These are phyloP conservation scores for Wickerhamomyces xylosicus DNA, from an alignment of 805 yeast genomes.

Conservation along the genomic window DNA sequence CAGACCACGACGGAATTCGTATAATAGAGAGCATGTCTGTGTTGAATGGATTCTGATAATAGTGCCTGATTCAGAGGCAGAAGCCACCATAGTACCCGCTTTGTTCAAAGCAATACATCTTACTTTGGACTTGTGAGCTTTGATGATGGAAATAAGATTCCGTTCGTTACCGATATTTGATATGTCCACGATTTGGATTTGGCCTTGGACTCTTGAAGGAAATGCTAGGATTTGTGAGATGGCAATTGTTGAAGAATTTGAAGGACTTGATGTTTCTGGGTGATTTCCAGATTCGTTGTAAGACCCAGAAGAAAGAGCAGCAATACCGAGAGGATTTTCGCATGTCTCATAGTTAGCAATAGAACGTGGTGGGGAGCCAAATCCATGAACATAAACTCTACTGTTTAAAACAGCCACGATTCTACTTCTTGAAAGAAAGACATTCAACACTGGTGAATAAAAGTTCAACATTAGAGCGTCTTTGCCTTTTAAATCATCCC, in stretches of 20 bases:
- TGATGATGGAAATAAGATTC: constrained; percentile 55
- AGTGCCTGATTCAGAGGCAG: constrained; percentile 79
- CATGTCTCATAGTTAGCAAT: constrained; percentile 24
- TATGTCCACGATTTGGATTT: constrained; percentile 69
- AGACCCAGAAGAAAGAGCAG: constrained; percentile 18
- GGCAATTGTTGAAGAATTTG: neutral
- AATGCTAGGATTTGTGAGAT: constrained; percentile 51
- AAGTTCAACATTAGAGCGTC: constrained; percentile 69
- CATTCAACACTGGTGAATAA: constrained; percentile 63
- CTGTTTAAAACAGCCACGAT: constrained; percentile 63
- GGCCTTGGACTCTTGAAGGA: constrained; percentile 71
- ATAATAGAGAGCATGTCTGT: constrained; percentile 54
- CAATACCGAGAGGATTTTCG: constrained; percentile 19
- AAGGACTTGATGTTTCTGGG: constrained; percentile 8
- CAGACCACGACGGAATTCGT: constrained; percentile 82
- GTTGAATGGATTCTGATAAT: constrained; percentile 67
- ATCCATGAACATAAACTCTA: constrained; percentile 67
- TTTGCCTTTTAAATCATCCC: constrained; percentile 84
- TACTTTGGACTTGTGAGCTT: constrained; percentile 66
- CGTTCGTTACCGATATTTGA: constrained; percentile 55
- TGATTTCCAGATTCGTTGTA: constrained; percentile 16
- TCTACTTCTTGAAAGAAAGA: constrained; percentile 62
- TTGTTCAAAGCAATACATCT: constrained; percentile 54
- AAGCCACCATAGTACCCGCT: constrained; percentile 61
- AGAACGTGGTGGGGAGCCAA: constrained; percentile 68